phyloP scores from a whole-genome alignment of 2,329 filamentous ascomycete genomes.

The Pseudogymnoascus sp. region DNA sequence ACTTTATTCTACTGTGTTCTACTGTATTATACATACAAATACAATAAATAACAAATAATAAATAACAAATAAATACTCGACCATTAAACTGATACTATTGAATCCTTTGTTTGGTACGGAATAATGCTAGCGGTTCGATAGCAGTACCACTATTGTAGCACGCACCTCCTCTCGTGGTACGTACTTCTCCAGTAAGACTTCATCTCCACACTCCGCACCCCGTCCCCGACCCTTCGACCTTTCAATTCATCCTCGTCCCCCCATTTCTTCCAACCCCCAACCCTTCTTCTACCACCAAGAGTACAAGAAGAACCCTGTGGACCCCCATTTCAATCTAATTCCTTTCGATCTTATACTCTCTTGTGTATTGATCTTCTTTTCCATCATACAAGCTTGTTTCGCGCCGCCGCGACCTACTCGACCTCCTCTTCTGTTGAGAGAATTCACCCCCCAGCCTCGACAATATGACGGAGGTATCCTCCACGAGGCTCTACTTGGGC shows the following conservation, averaged over 20 bases:
- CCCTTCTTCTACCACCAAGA: background rate
- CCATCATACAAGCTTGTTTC: background rate
- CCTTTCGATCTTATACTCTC: background rate
- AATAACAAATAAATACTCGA: background rate
- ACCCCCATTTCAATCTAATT: background rate
- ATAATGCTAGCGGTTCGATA: background rate
- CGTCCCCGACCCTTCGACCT: background rate
- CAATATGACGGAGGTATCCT: conserved; percentile 75
- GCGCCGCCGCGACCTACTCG: background rate
- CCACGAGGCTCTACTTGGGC: conserved; percentile 92
- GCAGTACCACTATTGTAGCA: no score
- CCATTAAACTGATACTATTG: background rate
- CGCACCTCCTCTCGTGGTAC: background rate
- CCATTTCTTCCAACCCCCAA: background rate
- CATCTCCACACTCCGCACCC: background rate
- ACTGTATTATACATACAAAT: background rate
- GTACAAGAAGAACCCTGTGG: background rate
- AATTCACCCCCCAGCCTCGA: background rate
- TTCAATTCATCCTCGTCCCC: background rate
- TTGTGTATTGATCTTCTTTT: background rate
- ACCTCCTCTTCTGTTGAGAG: background rate
- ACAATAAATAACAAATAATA: background rate
- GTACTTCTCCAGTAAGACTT: background rate
- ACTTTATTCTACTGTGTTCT: background rate
- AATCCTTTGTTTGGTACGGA: background rate